phyloP scores from a whole-genome alignment of 495 filamentous ascomycete genomes.

The Penicillium cataractarum region DNA sequence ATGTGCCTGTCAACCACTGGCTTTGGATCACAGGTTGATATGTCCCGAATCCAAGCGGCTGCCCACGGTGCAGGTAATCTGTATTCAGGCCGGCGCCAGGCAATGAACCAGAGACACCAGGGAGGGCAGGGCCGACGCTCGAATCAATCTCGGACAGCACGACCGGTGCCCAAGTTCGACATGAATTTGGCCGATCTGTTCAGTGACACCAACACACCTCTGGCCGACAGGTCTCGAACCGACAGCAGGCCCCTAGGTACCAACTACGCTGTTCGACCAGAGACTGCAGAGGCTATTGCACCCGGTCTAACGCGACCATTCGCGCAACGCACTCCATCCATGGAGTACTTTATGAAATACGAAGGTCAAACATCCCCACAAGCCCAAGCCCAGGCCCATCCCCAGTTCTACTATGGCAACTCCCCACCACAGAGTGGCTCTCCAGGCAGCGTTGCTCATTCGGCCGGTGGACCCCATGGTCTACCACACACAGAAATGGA shows the following conservation, averaged over 20 bases:
- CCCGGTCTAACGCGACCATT: conserved; percentile 33
- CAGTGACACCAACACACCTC: conserved; percentile 31
- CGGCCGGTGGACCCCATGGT: conserved; percentile 23
- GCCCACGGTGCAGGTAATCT: conserved; percentile 22
- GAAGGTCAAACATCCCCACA: conserved; percentile 41
- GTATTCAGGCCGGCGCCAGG: conserved; percentile 32
- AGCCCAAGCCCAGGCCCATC: conserved; percentile 30
- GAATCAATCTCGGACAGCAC: conserved; percentile 34
- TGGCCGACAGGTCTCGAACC: conserved; percentile 31
- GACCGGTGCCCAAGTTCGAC: conserved; percentile 61
- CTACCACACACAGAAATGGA: conserved; percentile 33
- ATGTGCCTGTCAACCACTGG: conserved; percentile 87
- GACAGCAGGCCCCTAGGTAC: conserved; percentile 20
- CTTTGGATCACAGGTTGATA: conserved; percentile 62
- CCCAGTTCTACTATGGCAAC: conserved; percentile 42
- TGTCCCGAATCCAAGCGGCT: conserved; percentile 26
- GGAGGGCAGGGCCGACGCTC: conserved; percentile 31
- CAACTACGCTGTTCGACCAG: conserved; percentile 29
- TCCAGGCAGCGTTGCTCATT: conserved; percentile 33
- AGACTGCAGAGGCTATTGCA: conserved; percentile 33
- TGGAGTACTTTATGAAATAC: conserved; percentile 45
- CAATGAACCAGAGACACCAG: conserved; percentile 32
- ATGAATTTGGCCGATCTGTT: conserved; percentile 64
- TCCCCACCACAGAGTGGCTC: conserved; percentile 49
- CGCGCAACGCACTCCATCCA: conserved; percentile 38